These are phyloP conservation scores for Uromyces viciae-fabae DNA, from an alignment of 1,284 basidiomycete genomes.

Conservation along the genomic window DNA sequence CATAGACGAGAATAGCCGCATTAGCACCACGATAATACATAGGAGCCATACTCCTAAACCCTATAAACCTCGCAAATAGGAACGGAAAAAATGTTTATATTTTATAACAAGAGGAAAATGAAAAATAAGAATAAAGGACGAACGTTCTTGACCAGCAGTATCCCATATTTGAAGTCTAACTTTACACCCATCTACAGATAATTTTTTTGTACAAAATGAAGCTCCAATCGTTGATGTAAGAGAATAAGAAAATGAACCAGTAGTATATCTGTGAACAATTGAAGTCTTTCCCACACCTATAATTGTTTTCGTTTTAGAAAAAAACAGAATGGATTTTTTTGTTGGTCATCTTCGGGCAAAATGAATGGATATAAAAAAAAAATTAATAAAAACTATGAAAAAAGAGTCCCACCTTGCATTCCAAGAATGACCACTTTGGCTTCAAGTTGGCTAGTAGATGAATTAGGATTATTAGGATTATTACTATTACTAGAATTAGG, in stretches of 20 bases:
- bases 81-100: no score
- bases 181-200: conserved; percentile 77
- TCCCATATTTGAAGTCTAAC: conserved; percentile 81
- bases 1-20: conserved; percentile 92
- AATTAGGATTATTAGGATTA: not conserved
- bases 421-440: conserved; percentile 96
- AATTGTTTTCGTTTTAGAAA: conserved; percentile 8
- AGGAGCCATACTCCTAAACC: conserved; percentile 68
- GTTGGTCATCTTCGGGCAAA: conserved; percentile 27
- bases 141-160: conserved; percentile 91
- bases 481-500: not conserved
- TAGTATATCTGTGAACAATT: conserved; percentile 84
- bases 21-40: conserved; percentile 99
- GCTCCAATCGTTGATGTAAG: conserved; percentile 87
- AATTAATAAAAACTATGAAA: conserved; percentile 22
- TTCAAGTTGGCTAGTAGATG: conserved; percentile 61
- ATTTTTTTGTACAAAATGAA: conserved; percentile 90
- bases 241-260: conserved; percentile 78
- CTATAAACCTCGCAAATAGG: conserved; percentile 50
- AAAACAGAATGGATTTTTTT: not conserved
- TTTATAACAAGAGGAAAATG: no score
- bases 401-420: conserved; percentile 68
- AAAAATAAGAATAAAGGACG: not conserved
- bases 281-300: conserved; percentile 93
- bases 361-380: no score